A percentile compares a stretch with the other conserved stretches of the same genome.
Conservation (phyloP, 176 grass and related monocot genomes). For the Musa acuminata region DNA sequence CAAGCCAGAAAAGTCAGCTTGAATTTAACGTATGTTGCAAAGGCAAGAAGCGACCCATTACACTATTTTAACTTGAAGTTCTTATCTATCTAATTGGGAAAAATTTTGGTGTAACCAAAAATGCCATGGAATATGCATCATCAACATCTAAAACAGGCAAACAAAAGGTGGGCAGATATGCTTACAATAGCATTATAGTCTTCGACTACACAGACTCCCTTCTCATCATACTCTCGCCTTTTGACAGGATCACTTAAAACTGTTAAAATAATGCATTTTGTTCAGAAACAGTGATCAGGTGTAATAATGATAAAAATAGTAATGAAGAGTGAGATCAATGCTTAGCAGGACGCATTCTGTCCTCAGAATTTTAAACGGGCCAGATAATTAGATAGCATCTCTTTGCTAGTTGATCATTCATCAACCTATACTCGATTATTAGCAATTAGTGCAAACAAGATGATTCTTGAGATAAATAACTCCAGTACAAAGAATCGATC, state of each 20-base stretch:
- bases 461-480: too few relatives aligned
- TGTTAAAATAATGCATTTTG: slow-evolving; percentile 25
- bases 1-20: not conserved
- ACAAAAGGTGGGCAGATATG: not conserved
- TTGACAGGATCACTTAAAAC: slow-evolving; percentile 86
- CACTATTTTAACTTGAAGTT: not conserved
- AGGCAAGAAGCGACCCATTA: not conserved
- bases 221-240: slow-evolving; percentile 74
- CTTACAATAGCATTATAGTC: slow-evolving; percentile 72
- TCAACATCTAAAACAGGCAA: not conserved
- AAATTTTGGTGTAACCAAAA: not conserved
- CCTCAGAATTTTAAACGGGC: too few relatives aligned
- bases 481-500: too few relatives aligned
- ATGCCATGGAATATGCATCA: not conserved
- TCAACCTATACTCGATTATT: too few relatives aligned
- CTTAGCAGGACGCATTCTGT: too few relatives aligned
- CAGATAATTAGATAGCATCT: too few relatives aligned
- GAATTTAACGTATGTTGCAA: not conserved
- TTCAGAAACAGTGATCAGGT: slow-evolving; percentile 1
- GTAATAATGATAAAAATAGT: not conserved
- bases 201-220: slow-evolving; percentile 59
- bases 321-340: too few relatives aligned
- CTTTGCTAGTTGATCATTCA: too few relatives aligned
- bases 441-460: too few relatives aligned
- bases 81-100: not conserved